phyloP scores from a whole-genome alignment of 257 asterid genomes.

The Echites panduratus region DNA sequence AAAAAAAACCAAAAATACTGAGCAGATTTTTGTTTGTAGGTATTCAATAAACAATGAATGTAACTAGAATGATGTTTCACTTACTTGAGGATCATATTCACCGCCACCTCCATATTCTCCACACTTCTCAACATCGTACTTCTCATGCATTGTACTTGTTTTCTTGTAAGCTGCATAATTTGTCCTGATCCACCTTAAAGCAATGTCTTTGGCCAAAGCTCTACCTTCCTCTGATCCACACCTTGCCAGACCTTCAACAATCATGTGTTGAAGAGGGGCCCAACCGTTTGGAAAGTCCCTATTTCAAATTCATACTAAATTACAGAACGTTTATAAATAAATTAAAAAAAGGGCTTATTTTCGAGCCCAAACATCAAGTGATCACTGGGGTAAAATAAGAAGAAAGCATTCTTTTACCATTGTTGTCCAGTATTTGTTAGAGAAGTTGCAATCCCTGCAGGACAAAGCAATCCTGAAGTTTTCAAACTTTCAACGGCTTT shows the following conservation, averaged over 20 bases:
- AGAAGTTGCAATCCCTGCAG: constrained; percentile 81
- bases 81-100: constrained; percentile 84
- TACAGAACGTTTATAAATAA: background rate
- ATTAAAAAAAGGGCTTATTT: background rate
- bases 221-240: constrained; percentile 47
- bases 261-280: constrained; percentile 95
- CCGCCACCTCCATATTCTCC: constrained; percentile 90
- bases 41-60: no score
- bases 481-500: constrained; percentile 50
- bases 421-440: constrained; percentile 77
- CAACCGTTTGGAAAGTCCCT: constrained; percentile 99
- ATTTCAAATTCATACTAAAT: constrained; percentile 7
- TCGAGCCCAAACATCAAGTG: background rate
- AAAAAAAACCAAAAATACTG: no score
- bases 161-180: constrained; percentile 58
- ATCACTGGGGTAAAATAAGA: no score
- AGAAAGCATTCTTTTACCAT: constrained; percentile 68
- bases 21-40: background rate
- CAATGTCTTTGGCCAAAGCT: constrained; percentile 53
- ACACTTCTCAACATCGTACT: constrained; percentile 65
- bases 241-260: constrained; percentile 64
- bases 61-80: constrained; percentile 15
- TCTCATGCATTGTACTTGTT: constrained; percentile 83
- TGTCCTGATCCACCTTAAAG: constrained; percentile 68
- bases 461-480: constrained; percentile 51